Evolutionary conservation across 768 basidiomycete genomes (phyloP), one percentile per base, ranked within the genome.

Genomic region (Leccinum imitatum): DNA sequence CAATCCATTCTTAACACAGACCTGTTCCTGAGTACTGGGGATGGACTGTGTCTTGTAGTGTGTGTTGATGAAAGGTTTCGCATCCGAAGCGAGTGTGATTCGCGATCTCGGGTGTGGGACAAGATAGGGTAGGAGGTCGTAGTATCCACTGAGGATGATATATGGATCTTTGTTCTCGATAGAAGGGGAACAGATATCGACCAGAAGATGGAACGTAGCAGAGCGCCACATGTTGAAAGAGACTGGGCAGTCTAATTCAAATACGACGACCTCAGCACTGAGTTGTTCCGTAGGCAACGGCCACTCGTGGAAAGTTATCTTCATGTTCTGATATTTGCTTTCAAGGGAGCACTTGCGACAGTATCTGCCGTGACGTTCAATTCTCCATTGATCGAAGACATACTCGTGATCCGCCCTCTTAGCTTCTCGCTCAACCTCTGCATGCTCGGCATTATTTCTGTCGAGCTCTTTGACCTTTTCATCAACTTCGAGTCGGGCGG

Each of bases 191-290:
- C 33, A 35, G 4, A 35, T 35, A 37, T 79, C 75, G 19, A 75
- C 62, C 23, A 81, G 61, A 37, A 83, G 63, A 47, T 64, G 63
- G 53, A 74, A 77, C 5, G 81, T 82, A 31, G 70, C 67, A 1
- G 66, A 69, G 53, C 83, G 75, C 82, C 82, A 84, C 56, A 77
- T 69, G 6, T 71, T 65, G 62, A 82, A 80, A 9, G 69, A 59
- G 7, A 68, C 31, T 4, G 82, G 82, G 54, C 74, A 74, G 10
- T 63, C 58, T 2, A 82, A 59, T 59, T 83, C 80, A 54, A 83
- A 84, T 1, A 82, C 65, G 15, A 76, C 70, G 0, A 64, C 64
- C 54, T 75, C 66, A 0, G 73, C 72, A 7, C 57, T 30, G 4
- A 65, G 13, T 6, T 17, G 21, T 11, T 63, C 48, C 1, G 54